Base-by-base conservation (phyloP, 2,329 filamentous ascomycete species). In the Aaosphaeria pasadenensis region DNA sequence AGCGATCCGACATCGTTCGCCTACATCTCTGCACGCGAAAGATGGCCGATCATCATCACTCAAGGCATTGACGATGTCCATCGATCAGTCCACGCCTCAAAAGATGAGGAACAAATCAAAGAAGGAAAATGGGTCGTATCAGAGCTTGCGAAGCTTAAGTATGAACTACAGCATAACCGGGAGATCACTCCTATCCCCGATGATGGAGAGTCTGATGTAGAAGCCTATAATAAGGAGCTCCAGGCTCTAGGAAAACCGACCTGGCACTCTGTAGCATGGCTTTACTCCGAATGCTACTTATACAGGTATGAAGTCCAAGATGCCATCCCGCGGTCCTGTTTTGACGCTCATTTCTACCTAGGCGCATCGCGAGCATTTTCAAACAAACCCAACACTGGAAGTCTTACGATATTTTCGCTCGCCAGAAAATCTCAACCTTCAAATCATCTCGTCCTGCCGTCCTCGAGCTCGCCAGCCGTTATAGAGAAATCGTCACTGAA, bases 31-130 rank as follows among this genome's bases (percentile, higher is more conserved):
- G 92, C 89, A 32, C 81, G 87, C 63, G 86, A 91, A 57, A 81
- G 94, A 69, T 99, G 92, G 94, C 94, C 94, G 11, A 79, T 96
- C 48, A 99, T 99, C 66, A 75, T 99, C 60, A 97, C 94, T 11
- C 84, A 91, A 67, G 89, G 87, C 47, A 94, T 99, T 63, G 92
- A 99, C 68, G 92, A 97, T 70, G 80, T 95, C n/a, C 91, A 95
- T 74, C 88, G 88, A 45, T 79, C 88, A 6, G 80, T 87, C 4
- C 76, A 77, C 32, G 73, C 77, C 49, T 76, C 77, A 45, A 76
- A 80, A 33, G 83, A 89, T 44, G 71, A 84, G 7, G 79, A 83
- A 50, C 87, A 87, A 64, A 72, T 78, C 32, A 81, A 81, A 28
- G 94, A 97, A 70, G 94, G 94, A 62, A 96, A 96, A 77, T 78